Conservation (phyloP, 2,329 filamentous ascomycete species). For the Aureobasidium vineae region DNA sequence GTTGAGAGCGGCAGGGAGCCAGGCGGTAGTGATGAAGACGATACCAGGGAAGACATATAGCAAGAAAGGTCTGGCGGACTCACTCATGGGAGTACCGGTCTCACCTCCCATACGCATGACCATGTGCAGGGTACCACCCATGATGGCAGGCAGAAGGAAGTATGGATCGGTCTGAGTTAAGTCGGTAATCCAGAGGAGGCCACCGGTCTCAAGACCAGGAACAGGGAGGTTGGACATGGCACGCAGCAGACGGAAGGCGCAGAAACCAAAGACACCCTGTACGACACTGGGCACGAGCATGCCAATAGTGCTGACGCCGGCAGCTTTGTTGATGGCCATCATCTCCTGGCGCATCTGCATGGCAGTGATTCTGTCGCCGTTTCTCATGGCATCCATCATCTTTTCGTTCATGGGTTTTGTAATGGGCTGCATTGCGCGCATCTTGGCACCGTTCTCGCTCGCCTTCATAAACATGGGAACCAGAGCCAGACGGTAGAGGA, state of each 20-base stretch:
- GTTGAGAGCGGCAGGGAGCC: slow-evolving; percentile 58
- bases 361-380: slow-evolving; percentile 50
- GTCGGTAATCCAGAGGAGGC: slow-evolving; percentile 75
- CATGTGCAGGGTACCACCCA: slow-evolving; percentile 38
- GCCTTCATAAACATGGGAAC: slow-evolving; percentile 64
- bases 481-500: slow-evolving; percentile 63
- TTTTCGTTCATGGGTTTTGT: slow-evolving; percentile 57
- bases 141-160: slow-evolving; percentile 64
- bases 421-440: slow-evolving; percentile 60
- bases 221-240: slow-evolving; percentile 77
- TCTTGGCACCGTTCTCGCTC: slow-evolving; percentile 61
- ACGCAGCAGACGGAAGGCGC: slow-evolving; percentile 73
- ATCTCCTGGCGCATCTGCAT: slow-evolving; percentile 53
- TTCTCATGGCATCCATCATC: slow-evolving; percentile 48
- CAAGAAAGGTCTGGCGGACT: slow-evolving; percentile 43
- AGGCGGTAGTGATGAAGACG: slow-evolving; percentile 54
- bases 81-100: slow-evolving; percentile 41
- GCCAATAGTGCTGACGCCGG: slow-evolving; percentile 55
- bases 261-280: slow-evolving; percentile 71
- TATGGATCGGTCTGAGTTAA: slow-evolving; percentile 74
- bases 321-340: slow-evolving; percentile 50
- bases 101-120: slow-evolving; percentile 51
- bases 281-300: slow-evolving; percentile 56
- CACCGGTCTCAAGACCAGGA: slow-evolving; percentile 69
- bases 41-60: slow-evolving; percentile 54